Evolutionary conservation across 2,329 filamentous ascomycete species (phyloP), one percentile per base, ranked within the genome.

Genomic region (Graphium sp.): DNA sequence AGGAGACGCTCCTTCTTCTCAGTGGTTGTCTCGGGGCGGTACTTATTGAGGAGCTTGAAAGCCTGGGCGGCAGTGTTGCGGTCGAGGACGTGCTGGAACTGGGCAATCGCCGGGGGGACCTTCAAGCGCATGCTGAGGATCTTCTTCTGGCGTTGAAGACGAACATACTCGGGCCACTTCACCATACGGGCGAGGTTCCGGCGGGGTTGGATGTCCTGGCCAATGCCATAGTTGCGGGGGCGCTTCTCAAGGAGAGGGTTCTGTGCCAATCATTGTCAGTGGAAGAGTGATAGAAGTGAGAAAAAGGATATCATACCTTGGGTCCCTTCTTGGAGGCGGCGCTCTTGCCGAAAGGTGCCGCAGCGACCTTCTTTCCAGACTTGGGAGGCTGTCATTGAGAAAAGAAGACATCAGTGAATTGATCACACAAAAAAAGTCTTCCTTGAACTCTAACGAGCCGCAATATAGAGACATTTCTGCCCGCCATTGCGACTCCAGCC

Each of bases 331-430:
- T 94, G 50, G 67, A 67, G 50, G 66, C 66, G 66, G 85, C 82
- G 75, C 91, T 93, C 53, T 76, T 73, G 55, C 84, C 81, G 75
- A 92, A 93, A 59, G 89, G 89, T 66, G 89, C 84, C 58, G 89
- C 69, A 51, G 89, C 89, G 64, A 82, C 77, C 74, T 94, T 95
- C 81, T 94, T 95, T 71, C 84, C 84, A 53, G 68, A 57, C 70
- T 95, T 98, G 58, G 87, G 81, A 79, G 89, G 83, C 89, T 95
- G 69, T 95, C 85, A 95, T 95, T 89, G 87, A 95, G 87, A 83
- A 91, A 85, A 89, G 80, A 92, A 83, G 76, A 82, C 66, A 83
- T 92, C 80, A 94, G 84, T 78, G 62, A 70, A 66, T 73, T 71
- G 75, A 70, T 76, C 76, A 66, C 74, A 73, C 61, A 60, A 62